phyloP scores from a whole-genome alignment of 768 basidiomycete genomes.

The Hemileccinum rubropunctum region DNA sequence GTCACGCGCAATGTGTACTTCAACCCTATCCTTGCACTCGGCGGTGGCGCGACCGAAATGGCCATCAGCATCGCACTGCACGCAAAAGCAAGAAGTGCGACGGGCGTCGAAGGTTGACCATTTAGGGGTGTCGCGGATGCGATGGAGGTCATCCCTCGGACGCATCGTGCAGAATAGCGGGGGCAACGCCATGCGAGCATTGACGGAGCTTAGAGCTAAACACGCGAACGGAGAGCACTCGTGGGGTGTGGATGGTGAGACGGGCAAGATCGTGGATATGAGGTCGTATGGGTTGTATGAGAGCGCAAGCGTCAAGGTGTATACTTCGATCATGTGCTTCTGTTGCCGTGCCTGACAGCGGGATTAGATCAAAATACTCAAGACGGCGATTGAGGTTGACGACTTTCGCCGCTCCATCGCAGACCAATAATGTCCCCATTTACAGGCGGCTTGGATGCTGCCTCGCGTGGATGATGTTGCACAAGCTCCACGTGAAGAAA shows the following conservation, averaged over 20 bases:
- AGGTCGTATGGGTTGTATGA: slow-evolving; percentile 91
- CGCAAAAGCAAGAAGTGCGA: slow-evolving; percentile 71
- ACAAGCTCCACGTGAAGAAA: slow-evolving; percentile 73
- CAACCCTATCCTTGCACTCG: slow-evolving; percentile 90
- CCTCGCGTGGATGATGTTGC: slow-evolving; percentile 94
- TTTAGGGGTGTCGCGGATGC: slow-evolving; percentile 93
- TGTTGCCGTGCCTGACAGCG: background rate
- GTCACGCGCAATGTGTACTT: slow-evolving; percentile 97
- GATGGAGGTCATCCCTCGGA: slow-evolving; percentile 95
- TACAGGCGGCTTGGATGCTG: slow-evolving; percentile 81
- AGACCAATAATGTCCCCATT: background rate
- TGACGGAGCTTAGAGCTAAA: slow-evolving; percentile 95
- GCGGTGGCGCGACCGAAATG: slow-evolving; percentile 98
- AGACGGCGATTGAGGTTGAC: slow-evolving; percentile 90
- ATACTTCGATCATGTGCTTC: background rate
- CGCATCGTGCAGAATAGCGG: slow-evolving; percentile 93
- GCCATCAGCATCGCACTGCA: slow-evolving; percentile 89
- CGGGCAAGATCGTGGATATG: slow-evolving; percentile 96
- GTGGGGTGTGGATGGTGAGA: slow-evolving; percentile 95
- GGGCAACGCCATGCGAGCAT: slow-evolving; percentile 88
- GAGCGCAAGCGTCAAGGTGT: slow-evolving; percentile 95
- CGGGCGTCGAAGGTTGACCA: slow-evolving; percentile 89
- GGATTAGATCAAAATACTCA: slow-evolving; percentile 84
- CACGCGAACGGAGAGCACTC: slow-evolving; percentile 88
- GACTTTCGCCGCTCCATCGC: background rate